These are phyloP conservation scores for Mortierella sp. DNA, from an alignment of 371 early-diverging fungal genomes.

Conservation along the genomic window DNA sequence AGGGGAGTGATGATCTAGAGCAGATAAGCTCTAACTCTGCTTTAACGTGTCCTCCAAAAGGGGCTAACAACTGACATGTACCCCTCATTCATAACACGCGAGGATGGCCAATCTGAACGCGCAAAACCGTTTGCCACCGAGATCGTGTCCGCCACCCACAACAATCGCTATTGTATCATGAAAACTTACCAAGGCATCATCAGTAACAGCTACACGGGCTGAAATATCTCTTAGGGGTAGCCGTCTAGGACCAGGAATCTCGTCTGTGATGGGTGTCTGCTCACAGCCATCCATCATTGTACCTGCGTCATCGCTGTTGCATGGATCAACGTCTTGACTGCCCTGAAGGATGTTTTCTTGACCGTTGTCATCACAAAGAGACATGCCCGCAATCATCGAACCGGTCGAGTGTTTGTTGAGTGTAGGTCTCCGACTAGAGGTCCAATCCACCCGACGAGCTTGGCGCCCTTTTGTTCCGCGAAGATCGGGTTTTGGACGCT, in stretches of 20 bases:
- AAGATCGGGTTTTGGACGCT: constrained; percentile 18
- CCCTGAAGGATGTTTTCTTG: no score
- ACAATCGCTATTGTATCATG: background rate
- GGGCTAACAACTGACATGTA: no score
- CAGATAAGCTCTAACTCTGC: no score
- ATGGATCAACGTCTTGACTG: no score
- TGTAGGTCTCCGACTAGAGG: background rate
- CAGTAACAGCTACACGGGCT: background rate
- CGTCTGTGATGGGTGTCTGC: constrained; percentile 1
- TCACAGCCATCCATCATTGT: background rate
- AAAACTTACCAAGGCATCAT: constrained; percentile 12
- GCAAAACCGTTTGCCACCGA: no score
- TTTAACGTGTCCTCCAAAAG: no score
- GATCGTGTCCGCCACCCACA: no score
- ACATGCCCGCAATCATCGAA: background rate
- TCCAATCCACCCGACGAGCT: constrained; percentile 1
- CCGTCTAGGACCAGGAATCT: background rate
- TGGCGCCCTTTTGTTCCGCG: constrained; percentile 14
- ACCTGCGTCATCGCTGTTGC: no score
- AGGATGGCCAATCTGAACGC: no score
- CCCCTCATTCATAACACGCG: no score
- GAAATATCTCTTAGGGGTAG: constrained; percentile 18
- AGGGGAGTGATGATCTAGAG: no score
- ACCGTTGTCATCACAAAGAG: background rate
- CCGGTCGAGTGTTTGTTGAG: constrained; percentile 1